Evolutionary conservation across 371 early-diverging fungal genomes (phyloP), one percentile per base, ranked within the genome.

Genomic region (Synchytrium microbalum): DNA sequence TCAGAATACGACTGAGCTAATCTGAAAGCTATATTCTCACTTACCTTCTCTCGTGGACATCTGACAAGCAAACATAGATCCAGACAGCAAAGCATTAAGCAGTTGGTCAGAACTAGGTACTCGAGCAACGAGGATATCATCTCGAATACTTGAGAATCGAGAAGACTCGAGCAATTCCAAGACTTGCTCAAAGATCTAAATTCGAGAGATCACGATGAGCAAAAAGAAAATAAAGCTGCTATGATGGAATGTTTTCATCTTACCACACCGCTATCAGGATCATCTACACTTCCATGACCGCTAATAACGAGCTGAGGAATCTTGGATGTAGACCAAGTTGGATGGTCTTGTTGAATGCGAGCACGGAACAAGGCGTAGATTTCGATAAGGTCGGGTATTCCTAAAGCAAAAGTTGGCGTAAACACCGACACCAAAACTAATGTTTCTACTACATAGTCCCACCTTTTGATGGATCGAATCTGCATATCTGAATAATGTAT

Each of bases 381-480:
- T 64, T 88, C 82, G 19, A 93, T 66, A 5, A 88, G 84, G 67
- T 92, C 89, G 2, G 85, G 86, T 32, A 92, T 88, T n/a, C 85
- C 80, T 79, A n/a, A n/a, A n/a, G n/a, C n/a, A n/a, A n/a, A n/a
- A n/a, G n/a, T n/a, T n/a, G 55, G 3, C 32, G 23, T 32, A 28
- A 52, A 56, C 26, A 66, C 14, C 60, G 19, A 28, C 2, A 28
- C 16, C 16, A 59, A 69, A 24, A 51, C 29, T 23, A 27, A 38
- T 32, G 54, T 5, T 32, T 14, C 26, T n/a, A n/a, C n/a, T n/a
- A n/a, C n/a, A n/a, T n/a, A n/a, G n/a, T n/a, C 25, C 16, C 68
- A 76, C 91, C 93, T 76, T 93, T 93, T 56, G 89, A 86, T n/a
- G 93, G 93, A 74, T 93, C 93, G 61, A 93, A 92, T 29, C 93